Evolutionary conservation across 352 stramenopile species (phyloP).

Genomic region (Phytophthora aleatoria): DNA sequence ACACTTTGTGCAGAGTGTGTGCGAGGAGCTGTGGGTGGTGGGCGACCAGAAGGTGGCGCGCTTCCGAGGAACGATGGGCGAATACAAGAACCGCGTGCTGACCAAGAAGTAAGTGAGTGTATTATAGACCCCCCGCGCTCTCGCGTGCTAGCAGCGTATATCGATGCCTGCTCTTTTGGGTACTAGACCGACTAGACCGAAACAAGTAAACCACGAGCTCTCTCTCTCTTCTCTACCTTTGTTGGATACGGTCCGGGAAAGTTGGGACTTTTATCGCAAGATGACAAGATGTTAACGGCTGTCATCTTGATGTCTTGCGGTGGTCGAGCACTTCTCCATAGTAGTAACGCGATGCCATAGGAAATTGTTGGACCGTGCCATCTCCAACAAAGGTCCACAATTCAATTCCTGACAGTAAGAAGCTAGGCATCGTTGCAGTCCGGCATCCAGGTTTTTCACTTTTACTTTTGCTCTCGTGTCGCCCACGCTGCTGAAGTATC

Average conservation of each 20-base stretch:
- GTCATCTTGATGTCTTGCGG: not conserved
- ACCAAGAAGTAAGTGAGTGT: slow-evolving; percentile 47
- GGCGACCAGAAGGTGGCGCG: slow-evolving; percentile 74
- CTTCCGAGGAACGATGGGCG: slow-evolving; percentile 79
- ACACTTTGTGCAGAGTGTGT: slow-evolving; percentile 97
- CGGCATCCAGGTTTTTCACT: too few species aligned
- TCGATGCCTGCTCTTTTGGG: slow-evolving; percentile 13
- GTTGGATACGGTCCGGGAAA: not conserved
- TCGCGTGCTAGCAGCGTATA: not conserved
- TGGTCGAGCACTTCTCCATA: not conserved
- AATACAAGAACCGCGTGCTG: slow-evolving; percentile 86
- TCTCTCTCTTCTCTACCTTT: not conserved
- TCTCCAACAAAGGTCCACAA: too few species aligned
- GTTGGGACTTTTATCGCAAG: not conserved
- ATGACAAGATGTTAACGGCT: not conserved
- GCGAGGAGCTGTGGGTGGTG: slow-evolving; percentile 93
- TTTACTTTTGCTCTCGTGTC: too few species aligned
- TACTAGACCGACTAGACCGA: slow-evolving; percentile 17
- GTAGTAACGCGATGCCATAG: too few species aligned
- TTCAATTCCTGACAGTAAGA: too few species aligned
- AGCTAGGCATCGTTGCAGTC: too few species aligned
- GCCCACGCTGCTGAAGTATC: too few species aligned
- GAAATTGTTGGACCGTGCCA: too few species aligned
- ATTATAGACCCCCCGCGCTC: slow-evolving; percentile 20
- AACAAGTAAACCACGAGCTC: slow-evolving; percentile 1